Base-by-base conservation (phyloP, 2,329 filamentous ascomycete genomes). In the Chrysoporthe cubensis region DNA sequence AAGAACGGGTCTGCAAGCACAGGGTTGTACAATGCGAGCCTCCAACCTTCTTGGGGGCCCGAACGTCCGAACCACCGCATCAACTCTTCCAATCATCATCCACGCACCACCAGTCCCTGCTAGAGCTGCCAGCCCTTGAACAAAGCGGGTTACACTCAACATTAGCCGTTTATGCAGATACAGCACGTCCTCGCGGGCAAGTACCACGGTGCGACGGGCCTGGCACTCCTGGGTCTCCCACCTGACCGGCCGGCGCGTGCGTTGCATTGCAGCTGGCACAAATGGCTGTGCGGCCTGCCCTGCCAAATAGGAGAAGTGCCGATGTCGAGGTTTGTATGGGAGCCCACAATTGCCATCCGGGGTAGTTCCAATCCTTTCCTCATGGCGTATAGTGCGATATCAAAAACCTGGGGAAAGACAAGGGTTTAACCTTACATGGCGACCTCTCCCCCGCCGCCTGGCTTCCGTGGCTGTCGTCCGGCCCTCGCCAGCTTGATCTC, bases 301-400 rank as follows among this genome's bases (percentile, higher is more conserved):
- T 32, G 56, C 60, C 67, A 69, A 69, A 69, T 69, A 50, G 64
- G 60, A 69, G 40, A 69, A 69, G 52, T 69, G 64, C 67, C 67
- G 67, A 59, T 60, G 43, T 46, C 18, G 3, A 57, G 14, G 6
- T n/a, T 63, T 8, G 21, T 56, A 18, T 48, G 46, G 32, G 34
- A 57, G 21, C 44, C 43, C 43, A 40, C 43, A 21, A 21, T 21
- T 40, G n/a, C 21, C 18, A 21, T 63, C 57, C 52, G 34, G 59
- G 50, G 46, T 46, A 37, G 46, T 42, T 52, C 64, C 64, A 48
- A 57, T 43, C 34, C 46, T 56, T 46, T 26, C 61, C 34, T 2
- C 26, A 40, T 59, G 42, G 21, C 32, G 54, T 48, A 18, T 65
- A 65, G 54, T 46, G 9, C 54, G 2, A 8, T 26, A 14, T 13